A percentile compares a stretch with the other conserved stretches of the same genome.
Evolutionary conservation across 148 eudicot species (phyloP).

Genomic region (Rheum nobile): DNA sequence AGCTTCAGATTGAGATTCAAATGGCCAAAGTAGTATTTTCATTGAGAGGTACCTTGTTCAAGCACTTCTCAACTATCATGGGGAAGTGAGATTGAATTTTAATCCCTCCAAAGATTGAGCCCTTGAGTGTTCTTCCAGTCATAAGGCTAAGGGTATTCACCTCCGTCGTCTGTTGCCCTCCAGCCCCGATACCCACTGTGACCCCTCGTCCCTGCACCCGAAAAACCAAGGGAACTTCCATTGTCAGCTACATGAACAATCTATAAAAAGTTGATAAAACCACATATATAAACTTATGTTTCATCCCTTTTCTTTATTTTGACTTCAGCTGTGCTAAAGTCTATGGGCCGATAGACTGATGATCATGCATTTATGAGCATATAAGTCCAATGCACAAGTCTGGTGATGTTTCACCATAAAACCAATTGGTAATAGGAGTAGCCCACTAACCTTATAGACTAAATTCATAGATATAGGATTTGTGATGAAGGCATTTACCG

Average conservation of each 20-base stretch:
- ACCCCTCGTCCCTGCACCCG: slow-evolving; percentile 29
- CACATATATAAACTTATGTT: no score
- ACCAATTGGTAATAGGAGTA: no score
- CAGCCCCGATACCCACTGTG: slow-evolving; percentile 27
- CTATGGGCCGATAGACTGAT: no score
- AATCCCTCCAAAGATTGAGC: slow-evolving; percentile 31
- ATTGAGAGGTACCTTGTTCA: slow-evolving; percentile 23
- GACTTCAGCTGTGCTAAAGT: no score
- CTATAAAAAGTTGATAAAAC: background rate
- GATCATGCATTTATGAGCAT: no score
- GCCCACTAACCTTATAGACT: no score
- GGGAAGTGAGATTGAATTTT: slow-evolving; percentile 39
- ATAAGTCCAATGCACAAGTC: no score
- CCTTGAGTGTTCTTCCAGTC: slow-evolving; percentile 28
- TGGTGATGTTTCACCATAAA: no score
- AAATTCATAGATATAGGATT: background rate
- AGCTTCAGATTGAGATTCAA: background rate
- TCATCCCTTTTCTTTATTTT: no score
- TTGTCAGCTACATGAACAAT: background rate
- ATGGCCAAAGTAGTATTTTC: background rate
- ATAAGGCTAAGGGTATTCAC: slow-evolving; percentile 18
- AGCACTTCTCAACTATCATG: slow-evolving; percentile 22
- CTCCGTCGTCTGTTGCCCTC: slow-evolving; percentile 5
- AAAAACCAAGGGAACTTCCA: background rate
- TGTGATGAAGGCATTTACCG: slow-evolving; percentile 14